These are phyloP conservation scores for Eimeria sp. DNA, from an alignment of 169 alveolate genomes.

Conservation along the genomic window DNA sequence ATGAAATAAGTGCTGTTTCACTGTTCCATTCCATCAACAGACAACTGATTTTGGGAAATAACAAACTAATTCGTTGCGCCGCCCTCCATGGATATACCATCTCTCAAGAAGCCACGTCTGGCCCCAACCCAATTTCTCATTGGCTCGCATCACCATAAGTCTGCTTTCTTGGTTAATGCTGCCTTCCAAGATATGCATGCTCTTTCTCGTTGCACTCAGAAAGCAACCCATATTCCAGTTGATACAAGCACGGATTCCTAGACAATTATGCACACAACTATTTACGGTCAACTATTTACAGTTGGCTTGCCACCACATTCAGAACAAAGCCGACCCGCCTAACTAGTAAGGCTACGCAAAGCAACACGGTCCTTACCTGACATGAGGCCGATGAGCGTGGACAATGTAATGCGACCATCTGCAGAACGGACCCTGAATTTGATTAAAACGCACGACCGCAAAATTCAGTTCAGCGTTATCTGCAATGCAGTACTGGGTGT, in stretches of 20 bases:
- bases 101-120: not conserved
- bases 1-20: not conserved
- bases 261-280: not conserved
- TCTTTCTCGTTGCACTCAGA: not conserved
- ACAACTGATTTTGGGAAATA: not conserved
- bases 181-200: not conserved
- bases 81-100: not conserved
- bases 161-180: not conserved
- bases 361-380: conserved; percentile 17
- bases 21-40: not conserved
- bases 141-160: not conserved
- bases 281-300: not conserved
- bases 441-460: not conserved
- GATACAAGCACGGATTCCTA: not conserved
- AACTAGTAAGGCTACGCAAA: not conserved
- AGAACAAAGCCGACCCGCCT: not conserved
- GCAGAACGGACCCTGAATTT: conserved; percentile 46
- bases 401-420: conserved; percentile 57
- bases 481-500: not conserved
- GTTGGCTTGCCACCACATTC: not conserved
- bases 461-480: not conserved
- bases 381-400: conserved; percentile 74
- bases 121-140: not conserved
- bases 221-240: not conserved
- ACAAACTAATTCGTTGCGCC: not conserved